Base-by-base conservation (phyloP, 1,139 yeast species). In the Hansenula lynferdii region DNA sequence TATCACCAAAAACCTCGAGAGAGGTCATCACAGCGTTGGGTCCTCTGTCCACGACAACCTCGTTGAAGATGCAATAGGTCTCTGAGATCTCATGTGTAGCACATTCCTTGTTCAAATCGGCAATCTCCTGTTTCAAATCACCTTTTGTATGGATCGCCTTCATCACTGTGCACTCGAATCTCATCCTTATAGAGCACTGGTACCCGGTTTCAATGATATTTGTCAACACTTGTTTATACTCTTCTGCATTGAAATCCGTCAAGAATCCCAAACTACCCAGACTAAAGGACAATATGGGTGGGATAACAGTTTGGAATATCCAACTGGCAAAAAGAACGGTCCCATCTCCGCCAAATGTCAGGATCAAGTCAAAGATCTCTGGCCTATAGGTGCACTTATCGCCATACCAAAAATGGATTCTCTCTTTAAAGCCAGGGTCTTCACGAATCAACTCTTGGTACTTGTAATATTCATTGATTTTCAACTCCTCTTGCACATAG, bases 271-370 rank as follows among this genome's bases (percentile, higher is more conserved):
- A 65, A 4, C 92, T 81, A 1, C 96, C 96, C 60, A 86, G 61
- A 3, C 92, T 80, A 57, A 85, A 87, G 36, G 90, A 76, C 31
- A 87, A 62, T 2, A 87, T 85, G 0, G 96, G 96, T 0, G 96
- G 96, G 5, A 85, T 95, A 23, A 70, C 66, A 18, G 73, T 70
- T 60, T 84, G 89, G 49, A 73, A 73, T n/a, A 73, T 52, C 69
- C 76, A 69, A 27, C 75, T 67, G 40, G 85, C 77, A 58, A 80
- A 86, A 24, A 87, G 63, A 35, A 86, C 89, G 0, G 96, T 87
- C 4, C 96, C 96, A 57, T 87, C 96, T 4, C 96, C 96, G 17
- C 96, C 96, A 31, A 86, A 58, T 0, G 83, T 72, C 21, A 78
- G 70, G 7, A 80, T 60, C 42, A 86, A 64, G 57, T 87, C 96